phyloP scores from a whole-genome alignment of 345 rosid species.

The Lepidium sativum region DNA sequence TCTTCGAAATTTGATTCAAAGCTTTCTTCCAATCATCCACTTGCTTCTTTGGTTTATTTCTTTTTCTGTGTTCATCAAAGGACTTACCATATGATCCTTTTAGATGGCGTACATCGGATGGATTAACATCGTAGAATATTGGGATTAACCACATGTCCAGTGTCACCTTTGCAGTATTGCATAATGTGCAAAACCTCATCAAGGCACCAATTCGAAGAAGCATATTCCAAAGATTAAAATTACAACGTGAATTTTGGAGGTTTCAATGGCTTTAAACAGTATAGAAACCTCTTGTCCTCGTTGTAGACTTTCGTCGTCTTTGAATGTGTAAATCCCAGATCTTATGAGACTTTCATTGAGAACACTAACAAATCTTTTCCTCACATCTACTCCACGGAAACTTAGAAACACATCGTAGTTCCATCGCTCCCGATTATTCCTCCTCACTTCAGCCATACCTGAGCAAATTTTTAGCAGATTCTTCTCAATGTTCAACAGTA shows the following conservation, averaged over 20 bases:
- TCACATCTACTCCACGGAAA: neutral
- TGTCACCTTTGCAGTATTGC: neutral
- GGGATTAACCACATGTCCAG: slow-evolving; percentile 4
- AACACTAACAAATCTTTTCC: neutral
- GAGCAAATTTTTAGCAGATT: too few species aligned
- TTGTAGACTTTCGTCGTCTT: neutral
- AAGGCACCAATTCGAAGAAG: slow-evolving; percentile 7
- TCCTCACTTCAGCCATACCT: neutral
- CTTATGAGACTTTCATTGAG: neutral
- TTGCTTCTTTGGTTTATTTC: neutral
- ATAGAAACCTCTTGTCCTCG: neutral
- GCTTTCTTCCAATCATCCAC: slow-evolving; percentile 1
- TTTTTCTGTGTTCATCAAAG: neutral
- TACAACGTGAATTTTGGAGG: neutral
- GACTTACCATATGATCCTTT: neutral
- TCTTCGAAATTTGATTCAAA: neutral
- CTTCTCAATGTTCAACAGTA: too few species aligned
- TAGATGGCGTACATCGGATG: slow-evolving; percentile 2
- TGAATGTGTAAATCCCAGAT: neutral
- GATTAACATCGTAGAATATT: neutral
- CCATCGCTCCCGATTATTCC: neutral
- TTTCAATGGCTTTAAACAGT: neutral
- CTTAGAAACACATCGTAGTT: neutral
- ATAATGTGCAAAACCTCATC: slow-evolving; percentile 11
- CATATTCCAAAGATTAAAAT: neutral